These are phyloP conservation scores for Cystofilobasidium macerans DNA, from an alignment of 768 basidiomycete species.

Conservation along the genomic window DNA sequence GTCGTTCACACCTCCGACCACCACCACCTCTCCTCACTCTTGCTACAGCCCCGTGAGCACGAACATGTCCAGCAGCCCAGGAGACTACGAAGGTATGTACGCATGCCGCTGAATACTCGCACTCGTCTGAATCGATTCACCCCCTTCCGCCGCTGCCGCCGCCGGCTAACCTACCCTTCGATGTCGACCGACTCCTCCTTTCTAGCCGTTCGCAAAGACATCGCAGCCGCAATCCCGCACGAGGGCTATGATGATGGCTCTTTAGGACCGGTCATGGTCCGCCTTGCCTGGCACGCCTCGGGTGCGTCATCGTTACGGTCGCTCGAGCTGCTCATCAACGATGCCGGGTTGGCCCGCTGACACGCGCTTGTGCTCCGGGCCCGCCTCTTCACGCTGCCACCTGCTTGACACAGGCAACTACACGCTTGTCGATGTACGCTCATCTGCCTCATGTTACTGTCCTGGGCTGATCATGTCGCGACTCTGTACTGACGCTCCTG, in stretches of 20 bases:
- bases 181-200: neutral
- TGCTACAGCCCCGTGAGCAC: neutral
- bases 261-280: constrained; percentile 36
- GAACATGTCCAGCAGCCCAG: neutral
- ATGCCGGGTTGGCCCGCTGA: too few relatives aligned
- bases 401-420: neutral
- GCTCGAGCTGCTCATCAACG: too few relatives aligned
- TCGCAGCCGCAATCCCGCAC: constrained; percentile 35
- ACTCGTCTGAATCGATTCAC: too few relatives aligned
- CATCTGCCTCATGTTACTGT: neutral
- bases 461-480: neutral
- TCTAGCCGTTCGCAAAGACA: constrained; percentile 30
- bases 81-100: constrained; percentile 2
- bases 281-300: constrained; percentile 39
- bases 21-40: neutral
- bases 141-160: neutral
- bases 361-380: constrained; percentile 26
- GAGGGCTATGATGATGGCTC: constrained; percentile 27
- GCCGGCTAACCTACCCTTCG: neutral
- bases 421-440: constrained; percentile 29
- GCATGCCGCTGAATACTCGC: too few relatives aligned
- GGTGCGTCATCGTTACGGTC: too few relatives aligned
- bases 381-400: neutral
- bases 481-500: neutral
- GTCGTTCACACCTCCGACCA: neutral